phyloP scores from a whole-genome alignment of 371 early-diverging fungal genomes.

The Mortierella sp. region DNA sequence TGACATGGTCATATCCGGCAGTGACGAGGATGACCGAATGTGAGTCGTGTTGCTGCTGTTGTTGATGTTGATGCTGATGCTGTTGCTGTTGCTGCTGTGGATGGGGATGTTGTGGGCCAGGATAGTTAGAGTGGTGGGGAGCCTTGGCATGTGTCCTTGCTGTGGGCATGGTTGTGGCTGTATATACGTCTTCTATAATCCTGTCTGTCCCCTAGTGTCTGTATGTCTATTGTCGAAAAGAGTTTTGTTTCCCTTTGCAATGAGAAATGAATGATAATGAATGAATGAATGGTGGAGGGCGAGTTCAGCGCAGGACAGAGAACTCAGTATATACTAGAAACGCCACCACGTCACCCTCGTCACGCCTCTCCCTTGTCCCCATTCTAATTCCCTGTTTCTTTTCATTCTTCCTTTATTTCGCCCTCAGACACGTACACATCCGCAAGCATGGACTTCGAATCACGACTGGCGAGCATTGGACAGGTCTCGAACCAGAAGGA shows the following conservation, averaged over 20 bases:
- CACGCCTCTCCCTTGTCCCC: neutral
- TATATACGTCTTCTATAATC: neutral
- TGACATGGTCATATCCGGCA: slow-evolving; percentile 96
- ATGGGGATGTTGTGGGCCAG: slow-evolving; percentile 29
- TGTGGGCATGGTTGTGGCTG: slow-evolving; percentile 40
- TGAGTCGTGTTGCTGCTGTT: slow-evolving; percentile 64
- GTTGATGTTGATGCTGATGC: slow-evolving; percentile 55
- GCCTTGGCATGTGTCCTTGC: slow-evolving; percentile 44
- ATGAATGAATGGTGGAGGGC: neutral
- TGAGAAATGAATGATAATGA: no score
- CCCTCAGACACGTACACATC: neutral
- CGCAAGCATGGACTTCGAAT: slow-evolving; percentile 36
- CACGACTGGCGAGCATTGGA: slow-evolving; percentile 33
- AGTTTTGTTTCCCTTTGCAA: no score
- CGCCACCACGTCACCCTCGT: neutral
- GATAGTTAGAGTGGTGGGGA: slow-evolving; percentile 48
- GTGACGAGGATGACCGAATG: slow-evolving; percentile 92
- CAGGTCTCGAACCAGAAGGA: slow-evolving; percentile 54
- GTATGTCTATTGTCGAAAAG: neutral
- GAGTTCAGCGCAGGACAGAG: no score
- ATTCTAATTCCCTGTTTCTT: slow-evolving; percentile 4
- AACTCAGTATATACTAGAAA: neutral
- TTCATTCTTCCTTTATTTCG: neutral
- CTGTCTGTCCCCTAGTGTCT: neutral
- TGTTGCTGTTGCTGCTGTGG: slow-evolving; percentile 39